Conservation (phyloP, 129 eudicot species). For the Helichrysum umbraculigerum region DNA sequence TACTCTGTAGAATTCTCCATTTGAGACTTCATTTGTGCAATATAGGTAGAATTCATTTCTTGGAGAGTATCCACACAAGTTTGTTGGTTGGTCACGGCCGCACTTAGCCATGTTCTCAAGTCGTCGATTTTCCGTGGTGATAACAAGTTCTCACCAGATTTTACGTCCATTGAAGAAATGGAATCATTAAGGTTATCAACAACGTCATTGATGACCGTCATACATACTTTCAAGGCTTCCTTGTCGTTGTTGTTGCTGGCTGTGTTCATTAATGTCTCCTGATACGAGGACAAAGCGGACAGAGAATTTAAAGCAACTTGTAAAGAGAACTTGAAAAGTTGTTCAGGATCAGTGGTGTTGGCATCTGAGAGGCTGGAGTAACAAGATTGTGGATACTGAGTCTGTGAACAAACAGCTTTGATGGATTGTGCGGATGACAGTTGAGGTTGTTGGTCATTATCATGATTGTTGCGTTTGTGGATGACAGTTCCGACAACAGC, state of each 20-base stretch:
- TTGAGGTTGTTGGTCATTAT: conserved; percentile 8
- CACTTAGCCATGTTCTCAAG: conserved; percentile 69
- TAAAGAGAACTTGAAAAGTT: conserved; percentile 55
- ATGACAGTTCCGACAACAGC: conserved; percentile 50
- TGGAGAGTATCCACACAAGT: conserved; percentile 66
- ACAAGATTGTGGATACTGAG: conserved; percentile 58
- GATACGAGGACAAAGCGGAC: conserved; percentile 28
- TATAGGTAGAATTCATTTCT: conserved; percentile 49
- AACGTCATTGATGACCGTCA: conserved; percentile 53
- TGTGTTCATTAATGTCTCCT: conserved; percentile 8
- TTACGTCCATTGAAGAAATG: conserved; percentile 30
- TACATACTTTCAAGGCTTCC: conserved; percentile 49
- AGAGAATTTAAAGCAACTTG: conserved; percentile 38
- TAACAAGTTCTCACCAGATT: conserved; percentile 22
- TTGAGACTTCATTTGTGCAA: conserved; percentile 23
- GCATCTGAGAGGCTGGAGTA: conserved; percentile 39
- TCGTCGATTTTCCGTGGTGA: conserved; percentile 33
- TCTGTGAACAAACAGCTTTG: conserved; percentile 53
- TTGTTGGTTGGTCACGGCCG: conserved; percentile 68
- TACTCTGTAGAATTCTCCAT: conserved; percentile 58
- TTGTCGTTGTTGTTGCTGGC: conserved; percentile 19
- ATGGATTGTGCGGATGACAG: conserved; percentile 43
- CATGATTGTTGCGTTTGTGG: conserved; percentile 24
- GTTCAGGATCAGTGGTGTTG: conserved; percentile 52
- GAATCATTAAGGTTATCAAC: conserved; percentile 50